A percentile compares a stretch with the other conserved stretches of the same genome.
Evolutionary conservation across 2,329 filamentous ascomycete species (phyloP).

Genomic region (Sodiomyces alkalinus): DNA sequence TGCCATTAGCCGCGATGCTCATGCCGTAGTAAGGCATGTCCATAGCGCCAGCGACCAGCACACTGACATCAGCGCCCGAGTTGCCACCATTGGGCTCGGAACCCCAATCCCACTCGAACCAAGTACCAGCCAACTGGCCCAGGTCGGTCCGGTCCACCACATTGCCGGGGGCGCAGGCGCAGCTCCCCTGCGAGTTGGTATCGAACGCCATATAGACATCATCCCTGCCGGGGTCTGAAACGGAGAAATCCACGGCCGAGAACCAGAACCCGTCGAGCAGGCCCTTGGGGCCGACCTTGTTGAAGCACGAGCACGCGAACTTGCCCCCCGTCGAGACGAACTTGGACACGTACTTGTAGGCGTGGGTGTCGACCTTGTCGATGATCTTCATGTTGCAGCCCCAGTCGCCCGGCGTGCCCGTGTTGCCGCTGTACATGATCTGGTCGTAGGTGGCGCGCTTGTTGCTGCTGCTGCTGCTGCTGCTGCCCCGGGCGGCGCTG

Average conservation of each 20-base stretch:
- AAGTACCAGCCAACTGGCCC: conserved; percentile 28
- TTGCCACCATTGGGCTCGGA: conserved; percentile 28
- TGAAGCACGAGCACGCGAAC: conserved; percentile 28
- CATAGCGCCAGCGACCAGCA: conserved; percentile 24
- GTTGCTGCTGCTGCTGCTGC: no score
- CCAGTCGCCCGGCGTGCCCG: conserved; percentile 22
- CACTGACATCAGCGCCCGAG: conserved; percentile 36
- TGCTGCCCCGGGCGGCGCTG: no score
- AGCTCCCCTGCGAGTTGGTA: conserved; percentile 30
- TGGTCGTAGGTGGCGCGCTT: conserved; percentile 32
- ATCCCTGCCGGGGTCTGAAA: conserved; percentile 14
- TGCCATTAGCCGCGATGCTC: conserved; percentile 20
- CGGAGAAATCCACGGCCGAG: conserved; percentile 24
- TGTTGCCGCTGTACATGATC: conserved; percentile 33
- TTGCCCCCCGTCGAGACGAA: conserved; percentile 22
- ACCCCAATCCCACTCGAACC: conserved; percentile 35
- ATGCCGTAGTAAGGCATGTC: conserved; percentile 18
- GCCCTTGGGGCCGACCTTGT: conserved; percentile 34
- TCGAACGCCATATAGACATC: conserved; percentile 28
- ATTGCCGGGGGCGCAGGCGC: conserved; percentile 22
- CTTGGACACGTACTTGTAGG: conserved; percentile 28
- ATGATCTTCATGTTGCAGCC: conserved; percentile 38
- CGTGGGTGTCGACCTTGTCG: conserved; percentile 14
- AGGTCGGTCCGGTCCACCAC: conserved; percentile 17
- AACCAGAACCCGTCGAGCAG: conserved; percentile 33